These are phyloP conservation scores for Pelargonium australe DNA, from an alignment of 441 rosid genomes.

Conservation along the genomic window DNA sequence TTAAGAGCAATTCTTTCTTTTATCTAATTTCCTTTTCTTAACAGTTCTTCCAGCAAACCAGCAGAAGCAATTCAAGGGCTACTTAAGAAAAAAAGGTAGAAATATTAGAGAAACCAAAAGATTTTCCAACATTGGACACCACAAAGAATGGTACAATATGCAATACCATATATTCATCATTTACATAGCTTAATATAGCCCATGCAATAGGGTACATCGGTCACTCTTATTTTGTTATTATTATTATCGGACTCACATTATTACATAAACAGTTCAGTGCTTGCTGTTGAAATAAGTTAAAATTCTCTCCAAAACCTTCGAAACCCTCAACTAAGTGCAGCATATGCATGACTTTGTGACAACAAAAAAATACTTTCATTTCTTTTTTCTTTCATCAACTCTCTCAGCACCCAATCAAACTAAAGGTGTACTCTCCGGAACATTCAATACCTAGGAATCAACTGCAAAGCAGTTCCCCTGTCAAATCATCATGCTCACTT, in stretches of 20 bases:
- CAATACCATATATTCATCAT: neutral
- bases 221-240: neutral
- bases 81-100: no score
- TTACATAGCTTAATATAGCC: no score
- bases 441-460: conserved; percentile 8
- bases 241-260: conserved; percentile 26
- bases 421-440: neutral
- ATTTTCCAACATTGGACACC: neutral
- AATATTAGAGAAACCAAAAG: no score
- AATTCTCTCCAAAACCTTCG: neutral
- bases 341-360: neutral
- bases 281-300: conserved; percentile 23
- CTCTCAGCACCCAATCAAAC: conserved; percentile 1
- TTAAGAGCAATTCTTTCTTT: neutral
- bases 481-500: conserved; percentile 5
- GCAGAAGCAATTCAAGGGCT: no score
- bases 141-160: neutral
- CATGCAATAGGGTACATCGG: no score
- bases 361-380: neutral
- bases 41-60: no score
- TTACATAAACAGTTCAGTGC: conserved; percentile 68
- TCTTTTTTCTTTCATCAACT: neutral
- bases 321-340: neutral
- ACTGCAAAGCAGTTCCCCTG: conserved; percentile 2
- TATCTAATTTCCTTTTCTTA: neutral